These are phyloP conservation scores for Nitzschia putrida DNA, from an alignment of 108 stramenopile species.

Conservation along the genomic window DNA sequence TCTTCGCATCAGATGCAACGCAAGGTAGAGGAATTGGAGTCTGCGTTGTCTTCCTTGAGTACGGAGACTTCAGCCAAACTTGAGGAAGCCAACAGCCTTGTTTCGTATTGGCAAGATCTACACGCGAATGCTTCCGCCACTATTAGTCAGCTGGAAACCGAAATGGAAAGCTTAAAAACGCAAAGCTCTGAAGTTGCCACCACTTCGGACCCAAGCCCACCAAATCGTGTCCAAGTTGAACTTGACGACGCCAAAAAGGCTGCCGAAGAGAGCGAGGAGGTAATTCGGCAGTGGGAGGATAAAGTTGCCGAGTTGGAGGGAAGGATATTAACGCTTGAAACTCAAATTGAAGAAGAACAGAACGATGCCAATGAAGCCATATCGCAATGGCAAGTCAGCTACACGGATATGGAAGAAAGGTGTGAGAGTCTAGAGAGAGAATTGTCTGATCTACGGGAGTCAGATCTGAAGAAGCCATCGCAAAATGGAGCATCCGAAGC, in stretches of 20 bases:
- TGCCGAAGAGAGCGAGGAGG: not conserved
- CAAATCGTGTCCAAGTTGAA: constrained; percentile 6
- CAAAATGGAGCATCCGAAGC: not conserved
- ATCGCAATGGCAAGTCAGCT: constrained; percentile 44
- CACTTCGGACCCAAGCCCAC: too few relatives aligned
- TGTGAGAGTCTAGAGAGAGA: constrained; percentile 7
- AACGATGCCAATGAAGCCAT: constrained; percentile 47
- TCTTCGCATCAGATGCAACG: not conserved
- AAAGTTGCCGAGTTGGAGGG: constrained; percentile 9
- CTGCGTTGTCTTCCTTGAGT: constrained; percentile 41
- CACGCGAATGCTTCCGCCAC: constrained; percentile 25
- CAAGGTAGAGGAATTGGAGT: constrained; percentile 40
- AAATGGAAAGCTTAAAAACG: constrained; percentile 19
- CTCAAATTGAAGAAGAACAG: constrained; percentile 34
- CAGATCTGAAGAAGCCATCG: not conserved
- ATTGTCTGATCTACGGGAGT: not conserved
- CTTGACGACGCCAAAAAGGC: constrained; percentile 16
- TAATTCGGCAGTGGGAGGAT: constrained; percentile 16
- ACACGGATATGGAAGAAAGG: constrained; percentile 17
- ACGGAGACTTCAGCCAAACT: constrained; percentile 51
- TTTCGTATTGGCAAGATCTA: constrained; percentile 50
- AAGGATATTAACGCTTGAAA: not conserved
- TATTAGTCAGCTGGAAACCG: constrained; percentile 18
- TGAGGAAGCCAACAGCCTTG: constrained; percentile 49
- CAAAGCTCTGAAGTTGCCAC: too few relatives aligned